Conservation (phyloP, 2,329 filamentous ascomycete species). For the Fusarium metavorans region DNA sequence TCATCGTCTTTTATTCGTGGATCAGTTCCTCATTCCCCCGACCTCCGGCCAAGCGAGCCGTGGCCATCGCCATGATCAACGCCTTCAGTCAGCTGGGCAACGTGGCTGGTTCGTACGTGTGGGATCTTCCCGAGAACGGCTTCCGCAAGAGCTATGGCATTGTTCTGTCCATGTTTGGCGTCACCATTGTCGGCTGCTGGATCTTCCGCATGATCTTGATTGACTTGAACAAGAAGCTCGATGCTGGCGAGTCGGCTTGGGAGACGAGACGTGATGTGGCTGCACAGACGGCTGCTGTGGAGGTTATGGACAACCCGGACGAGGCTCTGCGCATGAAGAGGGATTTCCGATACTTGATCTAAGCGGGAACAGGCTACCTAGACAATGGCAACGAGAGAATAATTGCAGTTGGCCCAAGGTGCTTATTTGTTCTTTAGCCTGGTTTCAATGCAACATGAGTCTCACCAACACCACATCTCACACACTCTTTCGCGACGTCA, state of each 20-base stretch:
- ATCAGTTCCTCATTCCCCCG: constrained; percentile 69
- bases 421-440: neutral
- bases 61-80: constrained; percentile 71
- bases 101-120: constrained; percentile 72
- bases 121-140: constrained; percentile 69
- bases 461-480: neutral
- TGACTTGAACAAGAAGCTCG: constrained; percentile 61
- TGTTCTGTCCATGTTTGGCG: constrained; percentile 72
- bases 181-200: constrained; percentile 66
- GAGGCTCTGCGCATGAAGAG: constrained; percentile 59
- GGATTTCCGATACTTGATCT: constrained; percentile 62
- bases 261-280: constrained; percentile 53
- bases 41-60: constrained; percentile 70
- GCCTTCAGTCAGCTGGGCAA: constrained; percentile 69
- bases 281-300: constrained; percentile 54
- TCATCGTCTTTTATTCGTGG: constrained; percentile 70
- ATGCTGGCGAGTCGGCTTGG: constrained; percentile 55
- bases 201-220: constrained; percentile 60
- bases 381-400: neutral
- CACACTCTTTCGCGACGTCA: neutral
- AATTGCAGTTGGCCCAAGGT: neutral
- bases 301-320: constrained; percentile 56
- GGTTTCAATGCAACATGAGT: neutral
- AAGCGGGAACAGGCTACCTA: constrained; percentile 15
- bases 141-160: constrained; percentile 75